Percentiles rank a stretch among this genome's conserved stretches.
Evolutionary conservation across 176 grass and related monocot species (phyloP).

Genomic region (Chloris gayana): DNA sequence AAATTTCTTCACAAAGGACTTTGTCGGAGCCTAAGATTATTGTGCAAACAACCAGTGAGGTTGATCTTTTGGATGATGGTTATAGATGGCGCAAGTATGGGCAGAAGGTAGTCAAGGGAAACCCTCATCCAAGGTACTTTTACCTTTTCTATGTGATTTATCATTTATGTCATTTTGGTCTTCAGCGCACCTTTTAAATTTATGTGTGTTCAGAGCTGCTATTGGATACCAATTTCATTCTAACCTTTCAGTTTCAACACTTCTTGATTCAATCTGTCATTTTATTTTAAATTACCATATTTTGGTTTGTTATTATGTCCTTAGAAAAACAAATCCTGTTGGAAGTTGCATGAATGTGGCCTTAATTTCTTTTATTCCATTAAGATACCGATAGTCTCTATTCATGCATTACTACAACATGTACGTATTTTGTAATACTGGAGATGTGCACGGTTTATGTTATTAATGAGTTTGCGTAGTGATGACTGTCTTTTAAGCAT

Average conservation of each 20-base stretch:
- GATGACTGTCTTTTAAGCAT: conserved; percentile 6
- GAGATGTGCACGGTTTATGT: background rate
- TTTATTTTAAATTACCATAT: background rate
- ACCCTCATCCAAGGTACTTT: conserved; percentile 87
- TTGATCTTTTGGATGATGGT: conserved; percentile 99
- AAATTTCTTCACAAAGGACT: conserved; percentile 76
- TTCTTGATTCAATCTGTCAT: background rate
- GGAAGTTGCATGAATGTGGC: background rate
- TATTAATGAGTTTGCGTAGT: conserved; percentile 9
- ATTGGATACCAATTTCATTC: conserved; percentile 14
- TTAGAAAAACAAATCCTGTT: background rate
- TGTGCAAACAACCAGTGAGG: conserved; percentile 95
- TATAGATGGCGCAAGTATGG: conserved; percentile 99
- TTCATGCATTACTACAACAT: background rate
- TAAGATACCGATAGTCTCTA: background rate
- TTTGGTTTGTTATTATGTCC: background rate
- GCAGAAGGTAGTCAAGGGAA: conserved; percentile 98
- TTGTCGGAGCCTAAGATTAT: conserved; percentile 74
- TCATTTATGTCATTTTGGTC: background rate
- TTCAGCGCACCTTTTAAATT: too few species aligned
- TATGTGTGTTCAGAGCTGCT: background rate
- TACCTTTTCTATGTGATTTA: background rate
- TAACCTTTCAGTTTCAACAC: conserved; percentile 16
- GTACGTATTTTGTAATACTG: background rate
- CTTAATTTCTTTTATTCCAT: background rate